These are phyloP conservation scores for Diplodia mutila DNA, from an alignment of 2,329 filamentous ascomycete species.

Conservation along the genomic window DNA sequence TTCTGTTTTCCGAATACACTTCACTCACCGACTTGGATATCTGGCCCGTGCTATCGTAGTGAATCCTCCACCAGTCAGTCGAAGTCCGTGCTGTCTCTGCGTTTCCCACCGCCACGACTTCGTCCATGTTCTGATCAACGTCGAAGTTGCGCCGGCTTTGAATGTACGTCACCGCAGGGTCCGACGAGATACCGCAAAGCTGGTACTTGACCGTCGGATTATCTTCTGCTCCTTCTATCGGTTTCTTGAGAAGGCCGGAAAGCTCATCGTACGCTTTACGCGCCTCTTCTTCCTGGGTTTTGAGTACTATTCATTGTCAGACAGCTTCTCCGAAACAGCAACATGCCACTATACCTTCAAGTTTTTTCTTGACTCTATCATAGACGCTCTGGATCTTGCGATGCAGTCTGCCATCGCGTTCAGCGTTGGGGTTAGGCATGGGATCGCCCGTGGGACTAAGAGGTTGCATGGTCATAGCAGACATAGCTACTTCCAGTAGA, in stretches of 20 bases:
- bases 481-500: constrained; percentile 45
- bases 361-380: constrained; percentile 38
- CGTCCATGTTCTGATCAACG: background rate
- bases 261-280: constrained; percentile 17
- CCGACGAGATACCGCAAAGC: constrained; percentile 24
- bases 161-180: constrained; percentile 20
- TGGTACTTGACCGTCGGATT: constrained; percentile 13
- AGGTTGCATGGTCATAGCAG: constrained; percentile 35
- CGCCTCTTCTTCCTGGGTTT: constrained; percentile 7
- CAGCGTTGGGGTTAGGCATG: constrained; percentile 26
- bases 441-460: constrained; percentile 13
- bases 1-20: background rate
- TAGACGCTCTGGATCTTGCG: constrained; percentile 37
- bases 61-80: constrained; percentile 25
- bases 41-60: constrained; percentile 21
- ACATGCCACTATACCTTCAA: background rate
- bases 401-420: constrained; percentile 32
- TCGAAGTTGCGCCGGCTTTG: background rate
- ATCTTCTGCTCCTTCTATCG: background rate
- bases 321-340: background rate
- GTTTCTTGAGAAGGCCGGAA: constrained; percentile 21
- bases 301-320: background rate
- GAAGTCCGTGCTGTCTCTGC: background rate
- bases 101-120: background rate
- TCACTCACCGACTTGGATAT: constrained; percentile 22